Conservation (phyloP, 495 filamentous ascomycete species). For the Echria macrotheca region DNA sequence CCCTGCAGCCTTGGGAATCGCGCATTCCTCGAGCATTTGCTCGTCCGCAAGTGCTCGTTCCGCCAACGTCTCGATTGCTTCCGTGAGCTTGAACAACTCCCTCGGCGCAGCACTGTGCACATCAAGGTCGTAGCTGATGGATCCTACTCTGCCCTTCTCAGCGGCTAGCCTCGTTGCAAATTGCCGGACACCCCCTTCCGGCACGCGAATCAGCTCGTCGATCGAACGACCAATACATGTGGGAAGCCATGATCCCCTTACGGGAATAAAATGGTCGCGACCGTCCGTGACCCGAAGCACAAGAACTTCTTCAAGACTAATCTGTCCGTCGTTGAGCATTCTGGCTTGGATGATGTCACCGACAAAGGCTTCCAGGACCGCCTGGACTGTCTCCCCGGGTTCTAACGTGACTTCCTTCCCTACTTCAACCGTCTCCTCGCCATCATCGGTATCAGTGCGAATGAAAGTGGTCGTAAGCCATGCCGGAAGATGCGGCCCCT, state of each 20-base stretch:
- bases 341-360: constrained; percentile 57
- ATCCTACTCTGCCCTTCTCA: constrained; percentile 23
- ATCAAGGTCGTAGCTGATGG: constrained; percentile 41
- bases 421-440: constrained; percentile 34
- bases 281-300: constrained; percentile 82
- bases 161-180: constrained; percentile 28
- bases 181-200: constrained; percentile 63
- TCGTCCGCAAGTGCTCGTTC: constrained; percentile 76
- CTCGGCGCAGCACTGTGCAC: constrained; percentile 54
- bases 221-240: constrained; percentile 80
- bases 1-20: constrained; percentile 47
- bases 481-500: constrained; percentile 37
- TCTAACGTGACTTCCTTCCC: constrained; percentile 55
- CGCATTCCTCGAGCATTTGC: constrained; percentile 68
- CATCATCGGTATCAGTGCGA: constrained; percentile 31
- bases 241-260: constrained; percentile 70
- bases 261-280: constrained; percentile 84
- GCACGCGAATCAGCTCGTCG: constrained; percentile 76
- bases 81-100: constrained; percentile 83
- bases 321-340: constrained; percentile 61
- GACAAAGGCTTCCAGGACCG: constrained; percentile 60
- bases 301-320: constrained; percentile 74
- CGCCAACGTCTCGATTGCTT: constrained; percentile 68
- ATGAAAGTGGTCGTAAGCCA: constrained; percentile 70
- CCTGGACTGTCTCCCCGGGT: constrained; percentile 75